Conservation (phyloP, 2,329 filamentous ascomycete species). For the Apiospora malaysiana region DNA sequence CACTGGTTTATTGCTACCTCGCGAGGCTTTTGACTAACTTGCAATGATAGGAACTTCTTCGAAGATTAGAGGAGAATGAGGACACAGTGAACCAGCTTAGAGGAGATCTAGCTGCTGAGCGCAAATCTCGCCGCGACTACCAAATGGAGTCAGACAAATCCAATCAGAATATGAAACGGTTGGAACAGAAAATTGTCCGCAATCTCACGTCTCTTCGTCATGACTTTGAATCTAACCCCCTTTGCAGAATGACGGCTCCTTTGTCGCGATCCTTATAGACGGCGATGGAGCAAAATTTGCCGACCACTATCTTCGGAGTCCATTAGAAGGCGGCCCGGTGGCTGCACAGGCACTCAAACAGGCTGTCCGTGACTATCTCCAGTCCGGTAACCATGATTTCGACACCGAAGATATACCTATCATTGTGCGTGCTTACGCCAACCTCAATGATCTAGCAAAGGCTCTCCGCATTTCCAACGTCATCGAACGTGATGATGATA, state of each 20-base stretch:
- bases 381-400: constrained; percentile 29
- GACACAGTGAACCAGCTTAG: constrained; percentile 23
- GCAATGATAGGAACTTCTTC: constrained; percentile 21
- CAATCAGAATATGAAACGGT: constrained; percentile 1
- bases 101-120: constrained; percentile 25
- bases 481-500: constrained; percentile 39
- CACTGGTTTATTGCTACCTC: not conserved
- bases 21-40: not conserved
- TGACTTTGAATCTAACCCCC: constrained; percentile 6
- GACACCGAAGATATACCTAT: constrained; percentile 39
- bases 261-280: constrained; percentile 42
- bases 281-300: constrained; percentile 44
- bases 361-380: constrained; percentile 37
- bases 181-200: constrained; percentile 26
- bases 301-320: constrained; percentile 39
- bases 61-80: constrained; percentile 20
- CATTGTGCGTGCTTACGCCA: constrained; percentile 42
- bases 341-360: constrained; percentile 41
- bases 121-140: constrained; percentile 26
- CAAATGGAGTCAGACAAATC: constrained; percentile 25
- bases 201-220: not conserved
- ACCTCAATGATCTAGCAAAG: constrained; percentile 41
- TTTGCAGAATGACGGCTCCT: constrained; percentile 37
- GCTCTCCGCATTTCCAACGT: constrained; percentile 40
- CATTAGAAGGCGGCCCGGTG: constrained; percentile 35